A percentile compares a stretch with the other conserved stretches of the same genome.
phyloP scores from a whole-genome alignment of 2,329 filamentous ascomycete species.

The Fusarium oxysporum region DNA sequence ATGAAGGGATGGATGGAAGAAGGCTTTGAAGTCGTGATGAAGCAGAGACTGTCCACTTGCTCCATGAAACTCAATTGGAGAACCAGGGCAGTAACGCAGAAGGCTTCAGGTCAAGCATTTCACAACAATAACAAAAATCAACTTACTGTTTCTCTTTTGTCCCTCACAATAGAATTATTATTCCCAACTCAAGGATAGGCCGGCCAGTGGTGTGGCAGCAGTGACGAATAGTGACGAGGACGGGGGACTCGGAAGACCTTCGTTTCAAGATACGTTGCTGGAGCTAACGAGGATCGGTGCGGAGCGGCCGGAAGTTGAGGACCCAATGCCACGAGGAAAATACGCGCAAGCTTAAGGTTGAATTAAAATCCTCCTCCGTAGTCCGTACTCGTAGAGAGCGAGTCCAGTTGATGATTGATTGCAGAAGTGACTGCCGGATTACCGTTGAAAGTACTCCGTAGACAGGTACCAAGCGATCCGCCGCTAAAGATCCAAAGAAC shows the following conservation, averaged over 20 bases:
- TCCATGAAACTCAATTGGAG: slow-evolving; percentile 6
- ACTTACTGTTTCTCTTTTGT: slow-evolving; percentile 26
- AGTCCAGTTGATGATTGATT: slow-evolving; percentile 16
- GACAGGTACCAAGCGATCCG: background rate
- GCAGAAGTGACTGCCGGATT: background rate
- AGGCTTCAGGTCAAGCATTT: background rate
- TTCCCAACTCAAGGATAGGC: slow-evolving; percentile 23
- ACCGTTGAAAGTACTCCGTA: slow-evolving; percentile 5
- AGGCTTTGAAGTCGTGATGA: slow-evolving; percentile 30
- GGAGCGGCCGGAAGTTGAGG: slow-evolving; percentile 34
- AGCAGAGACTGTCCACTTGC: slow-evolving; percentile 10
- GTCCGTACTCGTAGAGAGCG: background rate
- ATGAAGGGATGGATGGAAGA: slow-evolving; percentile 26
- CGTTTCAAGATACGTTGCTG: slow-evolving; percentile 32
- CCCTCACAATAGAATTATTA: slow-evolving; percentile 22
- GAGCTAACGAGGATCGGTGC: slow-evolving; percentile 41
- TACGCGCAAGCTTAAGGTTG: slow-evolving; percentile 20
- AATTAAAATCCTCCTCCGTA: slow-evolving; percentile 25
- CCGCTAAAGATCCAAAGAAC: slow-evolving; percentile 11
- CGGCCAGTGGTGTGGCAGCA: slow-evolving; percentile 38
- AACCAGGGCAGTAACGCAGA: background rate
- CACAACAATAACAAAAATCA: background rate
- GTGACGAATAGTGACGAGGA: slow-evolving; percentile 41
- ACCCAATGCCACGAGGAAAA: slow-evolving; percentile 33
- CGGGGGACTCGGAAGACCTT: slow-evolving; percentile 15